These are phyloP conservation scores for Colletotrichum filicis DNA, from an alignment of 2,329 filamentous ascomycete species.

Conservation along the genomic window DNA sequence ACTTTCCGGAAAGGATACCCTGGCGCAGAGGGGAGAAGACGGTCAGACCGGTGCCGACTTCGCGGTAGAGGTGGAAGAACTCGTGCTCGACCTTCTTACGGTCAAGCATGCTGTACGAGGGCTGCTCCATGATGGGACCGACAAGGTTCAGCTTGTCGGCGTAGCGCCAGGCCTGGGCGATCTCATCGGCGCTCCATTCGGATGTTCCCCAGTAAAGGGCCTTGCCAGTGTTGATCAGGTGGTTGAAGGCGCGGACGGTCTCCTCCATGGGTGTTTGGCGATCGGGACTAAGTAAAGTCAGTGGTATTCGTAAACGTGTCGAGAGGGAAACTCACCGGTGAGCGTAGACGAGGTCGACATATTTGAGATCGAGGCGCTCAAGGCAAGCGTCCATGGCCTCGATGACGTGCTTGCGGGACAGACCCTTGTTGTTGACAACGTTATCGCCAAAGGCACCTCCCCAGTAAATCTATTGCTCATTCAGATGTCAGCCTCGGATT, in stretches of 20 bases:
- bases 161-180: constrained; percentile 69
- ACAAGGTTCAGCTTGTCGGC: constrained; percentile 71
- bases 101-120: constrained; percentile 72
- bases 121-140: constrained; percentile 74
- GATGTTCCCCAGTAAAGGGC: constrained; percentile 79
- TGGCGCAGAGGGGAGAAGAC: constrained; percentile 68
- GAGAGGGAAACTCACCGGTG: constrained; percentile 56
- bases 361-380: constrained; percentile 65
- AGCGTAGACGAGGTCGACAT: constrained; percentile 76
- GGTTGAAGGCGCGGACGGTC: constrained; percentile 76
- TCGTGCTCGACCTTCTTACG: constrained; percentile 73
- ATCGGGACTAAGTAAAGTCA: constrained; percentile 56
- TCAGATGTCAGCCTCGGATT: neutral
- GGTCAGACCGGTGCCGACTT: constrained; percentile 70
- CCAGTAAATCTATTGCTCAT: constrained; percentile 67
- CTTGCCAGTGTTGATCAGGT: constrained; percentile 75
- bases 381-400: constrained; percentile 72
- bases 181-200: constrained; percentile 75
- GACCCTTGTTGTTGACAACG: constrained; percentile 73
- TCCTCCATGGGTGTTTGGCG: constrained; percentile 77
- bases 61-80: constrained; percentile 68
- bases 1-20: constrained; percentile 75
- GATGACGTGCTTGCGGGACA: constrained; percentile 76
- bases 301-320: neutral
- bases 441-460: constrained; percentile 69